Base-by-base conservation (phyloP, 306 rosid genomes). In the Ochetophila trinervis region DNA sequence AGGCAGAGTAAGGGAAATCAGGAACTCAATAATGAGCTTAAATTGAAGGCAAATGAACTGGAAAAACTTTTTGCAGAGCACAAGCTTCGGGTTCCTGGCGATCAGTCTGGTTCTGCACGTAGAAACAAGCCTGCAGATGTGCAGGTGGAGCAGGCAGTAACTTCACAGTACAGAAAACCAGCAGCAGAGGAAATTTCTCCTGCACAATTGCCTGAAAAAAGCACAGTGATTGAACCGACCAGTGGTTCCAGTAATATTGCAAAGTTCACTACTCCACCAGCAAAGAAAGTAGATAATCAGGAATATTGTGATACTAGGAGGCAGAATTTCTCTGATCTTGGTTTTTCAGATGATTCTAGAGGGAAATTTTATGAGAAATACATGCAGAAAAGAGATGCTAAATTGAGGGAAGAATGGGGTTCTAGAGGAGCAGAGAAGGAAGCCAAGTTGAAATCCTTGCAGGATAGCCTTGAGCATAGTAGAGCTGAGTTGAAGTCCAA, bases 31-130 rank as follows among this genome's bases (percentile, higher is more conserved):
- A 95, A 94, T 88, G 97, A 86, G 77, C 88, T 94, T 60, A 94
- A 90, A 78, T 67, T 94, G 69, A 94, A 94, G 85, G 97, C 97
- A 8, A 86, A 94, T 79, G 99, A 94, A 71, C 95, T 94, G 55
- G 99, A 94, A 77, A 90, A 80, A 87, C 96, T 94, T 71, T 94
- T 86, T 74, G 99, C 97, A 18, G 97, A 88, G 79, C 99, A 90
- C 84, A 90, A 94, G 74, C 90, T 90, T 62, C 86, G 97, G 76
- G 86, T 86, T 81, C 99, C 99, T 10, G 96, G 86, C 60, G 94
- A 89, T 27, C 91, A 85, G 67, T 84, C 93, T 55, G 75, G 85
- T 79, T 79, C 89, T 78, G 87, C 84, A 0, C 34, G 89, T 67
- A 87, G 89, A 73, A 83, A 55, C 57, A 94, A 87, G 75, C 80